These are phyloP conservation scores for Rhizopogon sp. DNA, from an alignment of 768 basidiomycete genomes.

Conservation along the genomic window DNA sequence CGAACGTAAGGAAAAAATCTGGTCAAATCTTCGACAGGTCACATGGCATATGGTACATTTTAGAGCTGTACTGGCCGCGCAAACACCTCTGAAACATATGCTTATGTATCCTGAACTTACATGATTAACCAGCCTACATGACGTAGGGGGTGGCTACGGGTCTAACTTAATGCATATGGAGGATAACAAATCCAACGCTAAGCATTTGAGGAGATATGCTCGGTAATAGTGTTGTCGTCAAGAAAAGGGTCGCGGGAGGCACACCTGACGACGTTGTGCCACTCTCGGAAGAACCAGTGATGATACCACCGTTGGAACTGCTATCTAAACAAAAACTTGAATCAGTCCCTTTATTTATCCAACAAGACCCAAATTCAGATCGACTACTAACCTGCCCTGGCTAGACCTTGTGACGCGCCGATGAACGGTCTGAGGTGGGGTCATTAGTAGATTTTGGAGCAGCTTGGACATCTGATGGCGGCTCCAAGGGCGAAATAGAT, in stretches of 20 bases:
- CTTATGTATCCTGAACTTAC: no score
- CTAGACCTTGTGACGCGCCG: neutral
- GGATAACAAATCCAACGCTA: no score
- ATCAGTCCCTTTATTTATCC: neutral
- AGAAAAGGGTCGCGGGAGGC: conserved; percentile 4
- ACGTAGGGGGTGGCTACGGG: no score
- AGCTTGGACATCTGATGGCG: neutral
- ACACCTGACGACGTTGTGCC: neutral
- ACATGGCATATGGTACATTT: no score
- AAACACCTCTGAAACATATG: no score
- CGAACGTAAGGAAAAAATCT: no score
- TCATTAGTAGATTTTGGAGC: conserved; percentile 4
- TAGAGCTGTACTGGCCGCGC: no score
- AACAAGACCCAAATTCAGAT: conserved; percentile 2
- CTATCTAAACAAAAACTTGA: conserved; percentile 1
- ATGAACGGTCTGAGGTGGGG: conserved; percentile 18
- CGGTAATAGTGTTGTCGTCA: neutral
- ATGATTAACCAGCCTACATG: no score
- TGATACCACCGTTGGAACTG: neutral
- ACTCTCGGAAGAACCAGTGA: neutral
- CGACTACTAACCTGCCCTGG: conserved; percentile 7
- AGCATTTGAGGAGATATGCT: neutral
- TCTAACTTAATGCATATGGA: no score
- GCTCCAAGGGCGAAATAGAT: conserved; percentile 1
- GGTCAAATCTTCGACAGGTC: no score